A percentile compares a stretch with the other conserved stretches of the same genome.
Conservation (phyloP, 768 basidiomycete species). For the Leccinum obscurum region DNA sequence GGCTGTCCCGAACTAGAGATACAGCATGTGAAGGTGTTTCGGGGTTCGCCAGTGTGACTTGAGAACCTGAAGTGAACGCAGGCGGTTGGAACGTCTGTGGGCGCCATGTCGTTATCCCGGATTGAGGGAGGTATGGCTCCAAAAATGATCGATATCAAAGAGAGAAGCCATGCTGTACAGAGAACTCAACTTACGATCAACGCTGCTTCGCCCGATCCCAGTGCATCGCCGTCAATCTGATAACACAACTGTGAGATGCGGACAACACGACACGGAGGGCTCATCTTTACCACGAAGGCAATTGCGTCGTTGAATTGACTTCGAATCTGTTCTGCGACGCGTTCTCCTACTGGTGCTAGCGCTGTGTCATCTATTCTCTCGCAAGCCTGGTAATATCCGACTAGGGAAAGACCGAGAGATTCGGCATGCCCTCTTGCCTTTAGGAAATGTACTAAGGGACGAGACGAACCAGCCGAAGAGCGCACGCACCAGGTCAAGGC, state of each 20-base stretch:
- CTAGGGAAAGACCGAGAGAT: constrained; percentile 50
- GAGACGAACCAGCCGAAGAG: neutral
- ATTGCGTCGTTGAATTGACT: constrained; percentile 57
- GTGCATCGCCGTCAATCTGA: constrained; percentile 61
- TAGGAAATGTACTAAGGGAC: constrained; percentile 1
- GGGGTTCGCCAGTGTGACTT: constrained; percentile 47
- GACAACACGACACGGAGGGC: neutral
- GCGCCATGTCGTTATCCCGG: constrained; percentile 47
- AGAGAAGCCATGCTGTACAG: neutral
- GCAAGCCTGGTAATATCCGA: constrained; percentile 77
- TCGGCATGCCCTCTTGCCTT: constrained; percentile 64
- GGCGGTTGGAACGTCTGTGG: constrained; percentile 38
- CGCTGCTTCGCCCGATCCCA: constrained; percentile 53
- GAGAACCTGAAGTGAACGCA: constrained; percentile 47
- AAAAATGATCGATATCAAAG: constrained; percentile 11
- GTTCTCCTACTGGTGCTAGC: constrained; percentile 66
- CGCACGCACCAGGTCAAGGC: constrained; percentile 65
- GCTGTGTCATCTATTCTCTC: constrained; percentile 60
- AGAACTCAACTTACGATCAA: constrained; percentile 49
- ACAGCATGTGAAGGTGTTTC: constrained; percentile 49
- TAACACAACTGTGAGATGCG: constrained; percentile 6
- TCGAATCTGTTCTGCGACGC: constrained; percentile 56
- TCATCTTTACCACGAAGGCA: constrained; percentile 62
- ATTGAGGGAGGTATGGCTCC: constrained; percentile 52
- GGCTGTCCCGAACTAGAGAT: constrained; percentile 47